These are phyloP conservation scores for Mytilinidion resinicola DNA, from an alignment of 495 filamentous ascomycete species.

Conservation along the genomic window DNA sequence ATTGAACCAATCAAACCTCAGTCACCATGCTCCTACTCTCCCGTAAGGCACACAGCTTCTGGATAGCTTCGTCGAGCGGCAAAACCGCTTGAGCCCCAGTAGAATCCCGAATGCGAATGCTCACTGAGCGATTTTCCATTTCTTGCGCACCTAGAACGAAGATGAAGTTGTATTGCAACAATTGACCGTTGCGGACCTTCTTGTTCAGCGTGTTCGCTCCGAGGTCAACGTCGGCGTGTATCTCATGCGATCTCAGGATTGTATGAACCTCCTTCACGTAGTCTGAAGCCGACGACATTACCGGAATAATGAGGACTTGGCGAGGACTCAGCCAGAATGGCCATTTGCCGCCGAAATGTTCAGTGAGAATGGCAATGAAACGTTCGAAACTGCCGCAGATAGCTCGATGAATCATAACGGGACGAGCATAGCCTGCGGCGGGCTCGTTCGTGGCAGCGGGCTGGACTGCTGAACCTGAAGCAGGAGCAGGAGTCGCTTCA, in stretches of 20 bases:
- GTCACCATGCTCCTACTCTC: slow-evolving; percentile 38
- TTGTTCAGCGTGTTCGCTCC: slow-evolving; percentile 90
- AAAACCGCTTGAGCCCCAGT: slow-evolving; percentile 72
- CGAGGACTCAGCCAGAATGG: slow-evolving; percentile 95
- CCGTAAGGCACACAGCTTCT: slow-evolving; percentile 63
- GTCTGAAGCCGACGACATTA: slow-evolving; percentile 75
- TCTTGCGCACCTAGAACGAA: slow-evolving; percentile 84
- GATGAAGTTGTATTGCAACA: slow-evolving; percentile 88
- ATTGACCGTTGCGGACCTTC: slow-evolving; percentile 85
- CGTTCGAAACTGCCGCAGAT: slow-evolving; percentile 92
- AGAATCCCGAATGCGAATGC: slow-evolving; percentile 87
- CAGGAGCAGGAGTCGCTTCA: slow-evolving; percentile 3
- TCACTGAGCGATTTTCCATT: slow-evolving; percentile 68
- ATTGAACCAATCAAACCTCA: slow-evolving; percentile 3
- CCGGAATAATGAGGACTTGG: slow-evolving; percentile 86
- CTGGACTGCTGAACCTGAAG: slow-evolving; percentile 18
- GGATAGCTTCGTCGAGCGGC: slow-evolving; percentile 66
- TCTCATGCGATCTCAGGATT: slow-evolving; percentile 50
- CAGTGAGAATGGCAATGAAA: slow-evolving; percentile 76
- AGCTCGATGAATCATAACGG: slow-evolving; percentile 95
- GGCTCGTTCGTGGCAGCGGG: slow-evolving; percentile 41
- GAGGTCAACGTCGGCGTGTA: slow-evolving; percentile 82
- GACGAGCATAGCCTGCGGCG: slow-evolving; percentile 70
- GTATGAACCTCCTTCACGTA: slow-evolving; percentile 79
- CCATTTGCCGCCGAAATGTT: slow-evolving; percentile 97